Base-by-base conservation (phyloP, 768 basidiomycete genomes). In the Steccherinum ochraceum region DNA sequence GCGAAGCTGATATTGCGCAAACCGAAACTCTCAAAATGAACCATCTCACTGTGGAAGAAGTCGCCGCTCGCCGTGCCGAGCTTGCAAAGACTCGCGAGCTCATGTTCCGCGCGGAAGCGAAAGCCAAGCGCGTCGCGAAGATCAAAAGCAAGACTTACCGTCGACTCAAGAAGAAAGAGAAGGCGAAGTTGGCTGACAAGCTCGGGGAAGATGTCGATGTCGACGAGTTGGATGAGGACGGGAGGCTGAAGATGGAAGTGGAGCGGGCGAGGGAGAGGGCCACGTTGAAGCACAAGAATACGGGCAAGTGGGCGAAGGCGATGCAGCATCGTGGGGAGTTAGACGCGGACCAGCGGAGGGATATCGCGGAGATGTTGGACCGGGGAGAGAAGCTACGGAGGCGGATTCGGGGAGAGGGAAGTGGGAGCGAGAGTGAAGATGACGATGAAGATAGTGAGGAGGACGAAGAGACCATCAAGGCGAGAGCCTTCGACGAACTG, bases 131-230 rank as follows among this genome's bases (percentile, higher is more conserved):
- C 16, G 75, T 95, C 16, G 81, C 86, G 19, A 97, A 94, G 71
- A 99, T 99, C 69, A 98, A 98, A 73, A 91, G 87, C 65, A 95
- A 93, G 69, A 82, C 90, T 2, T 98, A 93, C 64, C 77, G 93
- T 24, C 85, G 86, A 56, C 74, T 97, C 44, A 84, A 83, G 61
- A 78, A 89, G 64, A 93, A 88, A 63, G 80, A 86, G 61, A 77
- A 78, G 43, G 87, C 84, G 52, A 81, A 80, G 54, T 68, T 84
- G 13, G 70, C 64, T 4, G 67, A 62, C 21, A 72, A 66, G 64
- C 64, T 59, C n/a, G 76, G 77, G 52, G 73, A 74, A 48, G 79
- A 77, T 26, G 81, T 72, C 45, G 75, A 63, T 5, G 50, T 43
- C 2, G 76, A 75, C 5, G 63, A 49, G 2, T 72, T 74, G 12